Percentiles rank a stretch among this genome's conserved stretches.
These are phyloP conservation scores for Zygosaccharomyces rouxii DNA, from an alignment of 805 yeast species.

Conservation along the genomic window DNA sequence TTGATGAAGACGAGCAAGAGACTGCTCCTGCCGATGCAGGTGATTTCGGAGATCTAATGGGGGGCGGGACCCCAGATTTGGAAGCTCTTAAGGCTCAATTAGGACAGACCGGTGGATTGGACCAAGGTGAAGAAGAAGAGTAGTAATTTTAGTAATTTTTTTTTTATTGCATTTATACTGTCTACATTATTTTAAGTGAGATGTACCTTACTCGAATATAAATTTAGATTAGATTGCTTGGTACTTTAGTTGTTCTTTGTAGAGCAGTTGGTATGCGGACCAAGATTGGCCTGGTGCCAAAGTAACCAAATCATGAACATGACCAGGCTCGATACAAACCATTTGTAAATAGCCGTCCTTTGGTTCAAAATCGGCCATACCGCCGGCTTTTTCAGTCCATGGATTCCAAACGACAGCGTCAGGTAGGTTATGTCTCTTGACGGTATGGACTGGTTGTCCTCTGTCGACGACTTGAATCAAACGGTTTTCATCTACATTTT, in stretches of 20 bases:
- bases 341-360: constrained; percentile 75
- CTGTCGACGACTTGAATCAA: constrained; percentile 62
- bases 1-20: constrained; percentile 96
- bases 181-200: background rate
- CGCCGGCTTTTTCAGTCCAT: constrained; percentile 77
- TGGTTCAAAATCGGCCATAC: constrained; percentile 87
- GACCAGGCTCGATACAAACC: constrained; percentile 95
- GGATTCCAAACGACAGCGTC: constrained; percentile 96
- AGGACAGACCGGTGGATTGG: constrained; percentile 35
- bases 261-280: constrained; percentile 61
- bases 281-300: constrained; percentile 71
- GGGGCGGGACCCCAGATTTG: constrained; percentile 25
- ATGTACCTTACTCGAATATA: background rate
- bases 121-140: constrained; percentile 31
- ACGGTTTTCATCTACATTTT: constrained; percentile 50
- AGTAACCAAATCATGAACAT: constrained; percentile 62
- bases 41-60: constrained; percentile 31
- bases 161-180: background rate
- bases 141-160: constrained; percentile 4
- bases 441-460: constrained; percentile 66
- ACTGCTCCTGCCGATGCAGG: constrained; percentile 24
- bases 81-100: constrained; percentile 38
- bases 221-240: constrained; percentile 42
- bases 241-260: constrained; percentile 55
- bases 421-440: constrained; percentile 58